Percentiles rank a stretch among this genome's conserved stretches.
These are phyloP conservation scores for Cichorium intybus DNA, from an alignment of 140 eudicot species.

Conservation along the genomic window DNA sequence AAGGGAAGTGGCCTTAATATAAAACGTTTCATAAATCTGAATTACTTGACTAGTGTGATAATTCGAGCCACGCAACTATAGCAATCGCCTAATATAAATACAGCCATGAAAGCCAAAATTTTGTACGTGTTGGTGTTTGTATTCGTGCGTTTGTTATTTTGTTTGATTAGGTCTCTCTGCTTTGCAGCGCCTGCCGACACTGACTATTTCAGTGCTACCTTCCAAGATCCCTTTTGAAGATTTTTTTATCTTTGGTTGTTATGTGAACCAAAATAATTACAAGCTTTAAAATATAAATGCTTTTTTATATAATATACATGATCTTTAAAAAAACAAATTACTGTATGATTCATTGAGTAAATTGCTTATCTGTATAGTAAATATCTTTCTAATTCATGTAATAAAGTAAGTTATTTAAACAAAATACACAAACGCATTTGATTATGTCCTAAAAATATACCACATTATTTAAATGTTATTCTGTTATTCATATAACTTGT, in stretches of 20 bases:
- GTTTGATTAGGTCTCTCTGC: constrained; percentile 20
- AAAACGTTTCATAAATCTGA: too few relatives aligned
- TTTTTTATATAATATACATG: background rate
- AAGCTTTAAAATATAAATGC: too few relatives aligned
- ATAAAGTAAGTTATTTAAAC: too few relatives aligned
- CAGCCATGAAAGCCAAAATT: background rate
- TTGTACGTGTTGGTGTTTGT: constrained; percentile 19
- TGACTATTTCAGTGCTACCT: constrained; percentile 18
- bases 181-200: constrained; percentile 25
- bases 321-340: too few relatives aligned
- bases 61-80: background rate
- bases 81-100: background rate
- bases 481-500: too few relatives aligned
- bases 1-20: too few relatives aligned
- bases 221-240: constrained; percentile 10
- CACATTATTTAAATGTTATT: too few relatives aligned
- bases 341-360: background rate
- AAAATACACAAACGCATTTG: too few relatives aligned
- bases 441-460: too few relatives aligned
- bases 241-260: background rate
- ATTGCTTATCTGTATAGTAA: too few relatives aligned
- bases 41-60: background rate
- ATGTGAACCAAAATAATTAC: background rate
- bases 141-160: constrained; percentile 33
- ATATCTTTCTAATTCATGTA: too few relatives aligned